A percentile compares a stretch with the other conserved stretches of the same genome.
Evolutionary conservation across 768 basidiomycete genomes (phyloP).

Genomic region (Suillus placidus): DNA sequence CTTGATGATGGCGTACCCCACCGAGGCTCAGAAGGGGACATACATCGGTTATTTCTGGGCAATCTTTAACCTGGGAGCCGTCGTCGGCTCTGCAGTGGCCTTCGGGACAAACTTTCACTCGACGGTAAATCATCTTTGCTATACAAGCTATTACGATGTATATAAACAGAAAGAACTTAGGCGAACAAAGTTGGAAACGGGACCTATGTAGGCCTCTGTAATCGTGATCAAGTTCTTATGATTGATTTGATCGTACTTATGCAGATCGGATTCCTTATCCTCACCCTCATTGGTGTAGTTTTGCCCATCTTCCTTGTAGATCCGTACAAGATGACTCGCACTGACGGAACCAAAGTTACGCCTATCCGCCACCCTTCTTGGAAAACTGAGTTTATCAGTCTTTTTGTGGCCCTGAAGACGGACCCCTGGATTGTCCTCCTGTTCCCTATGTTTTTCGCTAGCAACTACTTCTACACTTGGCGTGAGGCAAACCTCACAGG

Average conservation of each 20-base stretch:
- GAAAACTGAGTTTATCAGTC: constrained; percentile 62
- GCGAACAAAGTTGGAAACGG: constrained; percentile 60
- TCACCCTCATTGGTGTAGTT: constrained; percentile 63
- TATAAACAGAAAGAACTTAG: constrained; percentile 16
- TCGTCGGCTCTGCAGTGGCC: constrained; percentile 77
- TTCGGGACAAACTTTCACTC: constrained; percentile 72
- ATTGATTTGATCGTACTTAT: constrained; percentile 39
- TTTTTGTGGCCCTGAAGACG: constrained; percentile 63
- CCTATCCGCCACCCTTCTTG: constrained; percentile 83
- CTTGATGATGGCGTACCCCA: constrained; percentile 82
- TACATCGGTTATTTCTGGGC: constrained; percentile 84
- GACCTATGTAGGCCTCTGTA: constrained; percentile 60
- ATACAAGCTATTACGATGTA: constrained; percentile 27
- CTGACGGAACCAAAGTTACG: constrained; percentile 82
- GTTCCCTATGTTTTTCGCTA: constrained; percentile 79
- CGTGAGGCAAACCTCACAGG: constrained; percentile 44
- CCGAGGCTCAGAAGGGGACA: constrained; percentile 72
- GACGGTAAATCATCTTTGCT: constrained; percentile 41
- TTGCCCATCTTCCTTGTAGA: constrained; percentile 69
- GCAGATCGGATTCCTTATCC: constrained; percentile 71
- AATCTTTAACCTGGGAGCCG: constrained; percentile 81
- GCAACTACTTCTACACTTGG: constrained; percentile 81
- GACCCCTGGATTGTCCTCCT: constrained; percentile 70
- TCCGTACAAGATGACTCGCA: constrained; percentile 68
- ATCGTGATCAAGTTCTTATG: constrained; percentile 42